Base-by-base conservation (phyloP, 2,329 filamentous ascomycete genomes). In the Ustulina deusta region DNA sequence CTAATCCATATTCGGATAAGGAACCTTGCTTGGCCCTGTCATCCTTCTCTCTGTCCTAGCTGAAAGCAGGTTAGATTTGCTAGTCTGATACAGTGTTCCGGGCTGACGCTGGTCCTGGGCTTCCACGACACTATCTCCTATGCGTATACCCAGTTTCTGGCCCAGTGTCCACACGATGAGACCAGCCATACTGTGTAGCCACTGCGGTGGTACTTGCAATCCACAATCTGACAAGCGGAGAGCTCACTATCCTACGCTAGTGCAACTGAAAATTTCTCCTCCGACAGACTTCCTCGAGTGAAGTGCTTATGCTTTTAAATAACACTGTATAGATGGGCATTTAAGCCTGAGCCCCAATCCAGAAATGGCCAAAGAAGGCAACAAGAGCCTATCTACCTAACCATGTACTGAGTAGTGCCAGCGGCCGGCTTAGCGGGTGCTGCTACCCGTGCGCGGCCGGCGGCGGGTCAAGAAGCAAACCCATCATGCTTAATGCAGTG, bases 391-490 rank as follows among this genome's bases (percentile, higher is more conserved):
- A 48, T 51, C 51, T 61, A 22, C 36, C 38, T 59, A 49, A 36
- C 63, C 46, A 63, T 38, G 49, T n/a, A 52, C 49, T 29, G 49
- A 29, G 49, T 63, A 66, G 63, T 46, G 22, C 55, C 22, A 55
- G 60, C 44, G 55, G 44, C 64, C 60, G 67, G 67, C 60, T 57
- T 32, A 51, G 60, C 67, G 64, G 67, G 63, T 65, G 15, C 57
- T 61, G 49, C 48, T 61, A 69, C 63, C 67, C 67, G 63, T n/a
- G n/a, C 56, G 63, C 44, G 55, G 55, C 63, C 63, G 67, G 64
- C 32, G n/a, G 59, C 48, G 60, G 59, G 56, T 44, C 55, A 27
- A 46, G 27, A 58, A 58, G 55, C 40, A 46, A 58, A 32, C 9
- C 40, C 38, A 27, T 17, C 40, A 6, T 57, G n/a, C 13, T 57